Evolutionary conservation across 305 asterid species (phyloP).

Genomic region (Galium porrigens): DNA sequence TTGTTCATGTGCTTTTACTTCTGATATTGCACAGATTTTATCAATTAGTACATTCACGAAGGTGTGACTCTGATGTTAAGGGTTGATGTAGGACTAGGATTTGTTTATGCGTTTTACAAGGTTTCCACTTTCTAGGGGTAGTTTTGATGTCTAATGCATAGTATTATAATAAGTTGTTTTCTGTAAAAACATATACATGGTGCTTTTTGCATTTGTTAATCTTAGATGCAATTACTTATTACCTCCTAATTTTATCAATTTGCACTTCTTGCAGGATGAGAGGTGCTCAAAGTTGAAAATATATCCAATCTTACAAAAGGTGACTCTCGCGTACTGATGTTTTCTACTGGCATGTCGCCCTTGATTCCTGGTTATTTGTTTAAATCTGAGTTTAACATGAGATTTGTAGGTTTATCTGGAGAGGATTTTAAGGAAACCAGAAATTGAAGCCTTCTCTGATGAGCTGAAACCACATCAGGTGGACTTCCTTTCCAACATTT

Average conservation of each 20-base stretch:
- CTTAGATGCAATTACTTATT: neutral
- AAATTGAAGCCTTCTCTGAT: conserved; percentile 92
- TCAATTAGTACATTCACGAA: neutral
- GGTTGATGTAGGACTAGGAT: neutral
- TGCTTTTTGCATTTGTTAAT: conserved; percentile 8
- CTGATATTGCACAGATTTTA: neutral
- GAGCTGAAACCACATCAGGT: conserved; percentile 98
- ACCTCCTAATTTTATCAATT: conserved; percentile 9
- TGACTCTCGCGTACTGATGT: conserved; percentile 13
- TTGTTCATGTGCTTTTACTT: neutral
- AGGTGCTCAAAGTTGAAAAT: conserved; percentile 89
- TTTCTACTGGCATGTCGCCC: neutral
- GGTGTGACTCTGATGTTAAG: neutral
- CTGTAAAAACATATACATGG: neutral
- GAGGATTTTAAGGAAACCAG: conserved; percentile 87
- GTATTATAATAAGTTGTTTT: neutral
- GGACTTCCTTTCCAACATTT: conserved; percentile 11
- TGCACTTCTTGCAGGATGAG: conserved; percentile 56
- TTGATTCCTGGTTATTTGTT: neutral
- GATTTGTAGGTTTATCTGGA: conserved; percentile 73
- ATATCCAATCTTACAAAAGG: conserved; percentile 95
- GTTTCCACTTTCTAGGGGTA: neutral
- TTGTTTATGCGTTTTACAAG: neutral
- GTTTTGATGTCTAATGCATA: neutral
- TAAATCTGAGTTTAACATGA: conserved; percentile 15